These are phyloP conservation scores for Exsudoporus frostii DNA, from an alignment of 768 basidiomycete species.

Conservation along the genomic window DNA sequence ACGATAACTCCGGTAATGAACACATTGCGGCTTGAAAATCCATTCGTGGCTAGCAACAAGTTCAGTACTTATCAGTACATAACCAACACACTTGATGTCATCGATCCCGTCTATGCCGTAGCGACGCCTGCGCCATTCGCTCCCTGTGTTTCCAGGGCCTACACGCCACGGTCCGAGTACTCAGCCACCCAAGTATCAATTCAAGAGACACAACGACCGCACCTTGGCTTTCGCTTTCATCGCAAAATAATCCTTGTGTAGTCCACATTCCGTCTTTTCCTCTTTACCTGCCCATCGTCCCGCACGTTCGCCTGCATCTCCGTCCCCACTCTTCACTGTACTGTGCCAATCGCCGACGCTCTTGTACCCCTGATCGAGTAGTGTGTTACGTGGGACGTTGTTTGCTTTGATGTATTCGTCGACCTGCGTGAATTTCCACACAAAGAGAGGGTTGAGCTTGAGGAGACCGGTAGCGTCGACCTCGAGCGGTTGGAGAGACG, in stretches of 20 bases:
- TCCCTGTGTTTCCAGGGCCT: neutral
- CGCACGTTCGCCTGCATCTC: constrained; percentile 75
- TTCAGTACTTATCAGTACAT: too few species aligned
- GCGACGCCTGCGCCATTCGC: neutral
- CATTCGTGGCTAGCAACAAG: neutral
- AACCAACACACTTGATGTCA: neutral
- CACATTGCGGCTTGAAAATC: neutral
- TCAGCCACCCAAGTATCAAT: neutral
- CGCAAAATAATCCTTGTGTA: constrained; percentile 88
- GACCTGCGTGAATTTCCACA: constrained; percentile 83
- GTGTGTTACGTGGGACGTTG: constrained; percentile 81
- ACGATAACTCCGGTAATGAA: neutral
- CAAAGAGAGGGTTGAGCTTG: constrained; percentile 91
- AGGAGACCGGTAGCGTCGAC: constrained; percentile 86
- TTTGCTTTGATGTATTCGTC: constrained; percentile 82
- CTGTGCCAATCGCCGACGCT: constrained; percentile 99
- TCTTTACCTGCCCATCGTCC: constrained; percentile 88
- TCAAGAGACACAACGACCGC: neutral
- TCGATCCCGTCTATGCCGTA: neutral
- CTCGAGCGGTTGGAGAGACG: constrained; percentile 79
- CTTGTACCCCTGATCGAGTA: constrained; percentile 89
- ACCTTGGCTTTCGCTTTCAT: constrained; percentile 59
- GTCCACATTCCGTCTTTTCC: constrained; percentile 90
- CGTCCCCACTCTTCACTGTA: constrained; percentile 63
- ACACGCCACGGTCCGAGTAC: too few species aligned